Evolutionary conservation across 2,329 filamentous ascomycete genomes (phyloP), one percentile per base, ranked within the genome.

Genomic region (Neopestalotiopsis clavispora): DNA sequence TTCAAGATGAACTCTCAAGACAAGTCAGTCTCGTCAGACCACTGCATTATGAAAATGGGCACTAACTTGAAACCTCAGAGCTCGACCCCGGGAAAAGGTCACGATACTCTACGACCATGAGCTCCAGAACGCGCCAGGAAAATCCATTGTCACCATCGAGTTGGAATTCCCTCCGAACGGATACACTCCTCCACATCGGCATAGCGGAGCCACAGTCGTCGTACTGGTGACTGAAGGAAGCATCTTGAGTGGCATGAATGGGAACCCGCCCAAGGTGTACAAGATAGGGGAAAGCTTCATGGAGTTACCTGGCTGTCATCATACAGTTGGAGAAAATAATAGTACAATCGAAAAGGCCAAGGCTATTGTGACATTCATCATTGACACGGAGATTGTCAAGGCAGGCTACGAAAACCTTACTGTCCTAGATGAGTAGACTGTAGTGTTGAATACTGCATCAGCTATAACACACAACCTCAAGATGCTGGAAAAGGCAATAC

Each of bases 101-200:
- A 67, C 67, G 20, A 4, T 71, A 20, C 30, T 71, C 1, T 73
- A 67, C 63, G 71, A 68, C 2, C 23, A 60, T 73, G 17, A 71
- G 71, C 75, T 84, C 12, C 68, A 71, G 58, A 84, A 83, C 63
- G 73, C 75, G 7, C 81, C 82, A 0, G 81, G 79, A 17, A 84
- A 81, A 69, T 80, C 76, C 10, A 78, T 81, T 13, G 73, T 85
- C 62, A 78, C 77, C 2, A n/a, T 82, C n/a, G 76, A 77, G 10
- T 73, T 85, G 10, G 72, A 70, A 23, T 80, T 79, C 59, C 78
- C 79, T 0, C 83, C 82, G 1, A 34, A 59, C 4, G 57, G 57
- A 17, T 59, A 4, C 7, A 59, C 57, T 34, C 57, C 28, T 3
- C 57, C 57, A 0, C 57, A 59, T 34, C 57, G 57, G 12, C 57